These are phyloP conservation scores for Letharia columbiana DNA, from an alignment of 495 filamentous ascomycete species.

Conservation along the genomic window DNA sequence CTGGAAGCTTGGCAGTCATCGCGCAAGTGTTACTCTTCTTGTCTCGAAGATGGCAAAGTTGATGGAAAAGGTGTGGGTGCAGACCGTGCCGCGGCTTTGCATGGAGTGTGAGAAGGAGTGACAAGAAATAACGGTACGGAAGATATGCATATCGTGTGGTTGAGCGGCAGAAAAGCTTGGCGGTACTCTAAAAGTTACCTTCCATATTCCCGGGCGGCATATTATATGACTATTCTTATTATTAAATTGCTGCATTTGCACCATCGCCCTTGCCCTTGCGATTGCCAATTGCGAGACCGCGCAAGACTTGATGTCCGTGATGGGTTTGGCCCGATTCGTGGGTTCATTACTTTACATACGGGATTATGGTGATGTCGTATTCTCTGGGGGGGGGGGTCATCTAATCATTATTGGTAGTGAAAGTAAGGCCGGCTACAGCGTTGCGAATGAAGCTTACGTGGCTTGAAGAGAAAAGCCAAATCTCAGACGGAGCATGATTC, in stretches of 20 bases:
- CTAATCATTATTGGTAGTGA: not conserved
- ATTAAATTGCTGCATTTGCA: too few species aligned
- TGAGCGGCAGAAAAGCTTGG: conserved; percentile 1
- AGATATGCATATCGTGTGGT: conserved; percentile 2
- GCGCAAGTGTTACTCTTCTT: not conserved
- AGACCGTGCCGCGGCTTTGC: too few species aligned
- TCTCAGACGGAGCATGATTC: not conserved
- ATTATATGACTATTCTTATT: too few species aligned
- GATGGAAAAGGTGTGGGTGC: not conserved
- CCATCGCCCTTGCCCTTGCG: not conserved
- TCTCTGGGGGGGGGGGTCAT: too few species aligned
- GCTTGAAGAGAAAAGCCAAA: conserved; percentile 1
- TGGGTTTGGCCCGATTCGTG: too few species aligned
- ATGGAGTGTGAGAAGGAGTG: not conserved
- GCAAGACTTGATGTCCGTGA: too few species aligned
- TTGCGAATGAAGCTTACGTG: conserved; percentile 9
- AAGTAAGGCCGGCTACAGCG: not conserved
- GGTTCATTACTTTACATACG: too few species aligned
- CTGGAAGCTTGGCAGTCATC: not conserved
- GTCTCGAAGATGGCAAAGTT: not conserved
- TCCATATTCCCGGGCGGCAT: not conserved
- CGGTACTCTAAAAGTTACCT: conserved; percentile 2
- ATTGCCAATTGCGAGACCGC: not conserved
- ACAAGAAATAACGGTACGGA: not conserved
- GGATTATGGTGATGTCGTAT: too few species aligned